phyloP scores from a whole-genome alignment of 208 protist genomes.

The Leptomonas pyrrhocoris region DNA sequence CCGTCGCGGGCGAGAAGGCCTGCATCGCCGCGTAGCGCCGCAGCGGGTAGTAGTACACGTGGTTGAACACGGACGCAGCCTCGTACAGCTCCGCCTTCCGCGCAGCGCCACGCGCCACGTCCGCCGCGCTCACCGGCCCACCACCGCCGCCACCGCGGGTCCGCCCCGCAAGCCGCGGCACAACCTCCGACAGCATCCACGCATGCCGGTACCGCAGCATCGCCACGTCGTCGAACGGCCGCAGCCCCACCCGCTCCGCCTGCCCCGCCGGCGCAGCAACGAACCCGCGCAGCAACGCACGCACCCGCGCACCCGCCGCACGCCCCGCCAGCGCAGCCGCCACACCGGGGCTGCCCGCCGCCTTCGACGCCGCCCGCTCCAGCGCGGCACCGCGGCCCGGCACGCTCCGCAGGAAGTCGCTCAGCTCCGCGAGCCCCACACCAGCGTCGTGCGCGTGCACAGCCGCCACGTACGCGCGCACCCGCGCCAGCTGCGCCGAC shows the following conservation, averaged over 20 bases:
- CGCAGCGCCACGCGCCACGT: constrained; percentile 16
- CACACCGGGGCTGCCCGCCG: not conserved
- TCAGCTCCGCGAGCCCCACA: constrained; percentile 26
- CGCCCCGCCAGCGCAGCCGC: constrained; percentile 3
- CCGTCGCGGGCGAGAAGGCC: constrained; percentile 39
- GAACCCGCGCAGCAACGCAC: constrained; percentile 30
- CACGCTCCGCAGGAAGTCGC: constrained; percentile 31
- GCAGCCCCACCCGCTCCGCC: constrained; percentile 19
- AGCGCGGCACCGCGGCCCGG: constrained; percentile 22
- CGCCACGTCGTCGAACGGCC: constrained; percentile 49
- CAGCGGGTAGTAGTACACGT: constrained; percentile 59
- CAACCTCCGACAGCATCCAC: constrained; percentile 26
- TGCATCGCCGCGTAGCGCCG: constrained; percentile 43
- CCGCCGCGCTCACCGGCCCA: constrained; percentile 3
- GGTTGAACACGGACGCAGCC: constrained; percentile 45
- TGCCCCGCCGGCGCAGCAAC: constrained; percentile 12
- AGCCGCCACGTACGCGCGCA: constrained; percentile 24
- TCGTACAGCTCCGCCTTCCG: constrained; percentile 33
- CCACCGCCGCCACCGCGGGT: not conserved
- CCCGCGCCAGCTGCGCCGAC: constrained; percentile 14
- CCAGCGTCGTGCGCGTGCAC: constrained; percentile 26
- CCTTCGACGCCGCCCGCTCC: constrained; percentile 24
- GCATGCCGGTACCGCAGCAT: constrained; percentile 44
- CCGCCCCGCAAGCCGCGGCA: constrained; percentile 14
- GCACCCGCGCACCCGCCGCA: constrained; percentile 21